Conservation (phyloP, 306 rosid genomes). For the Lathyrus aphaca region DNA sequence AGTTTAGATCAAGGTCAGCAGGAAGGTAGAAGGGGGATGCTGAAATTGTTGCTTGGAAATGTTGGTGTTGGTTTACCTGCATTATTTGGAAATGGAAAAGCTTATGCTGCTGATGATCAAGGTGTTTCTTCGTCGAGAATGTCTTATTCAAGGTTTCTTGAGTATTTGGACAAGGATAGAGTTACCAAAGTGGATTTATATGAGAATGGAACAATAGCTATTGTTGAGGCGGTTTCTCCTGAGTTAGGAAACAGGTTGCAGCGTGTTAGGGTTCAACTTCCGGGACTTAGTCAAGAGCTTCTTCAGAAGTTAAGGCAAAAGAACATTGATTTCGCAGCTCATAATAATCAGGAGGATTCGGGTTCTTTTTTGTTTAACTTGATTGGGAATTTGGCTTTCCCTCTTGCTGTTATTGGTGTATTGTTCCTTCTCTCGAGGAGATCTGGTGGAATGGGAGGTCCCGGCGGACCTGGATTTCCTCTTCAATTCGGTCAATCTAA, state of each 20-base stretch:
- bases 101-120: slow-evolving; percentile 95
- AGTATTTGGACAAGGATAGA: slow-evolving; percentile 93
- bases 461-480: slow-evolving; percentile 98
- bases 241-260: slow-evolving; percentile 92
- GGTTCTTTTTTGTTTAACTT: slow-evolving; percentile 85
- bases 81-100: slow-evolving; percentile 69
- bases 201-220: slow-evolving; percentile 95
- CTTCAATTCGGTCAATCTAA: slow-evolving; percentile 93
- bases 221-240: slow-evolving; percentile 97
- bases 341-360: slow-evolving; percentile 95
- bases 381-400: slow-evolving; percentile 96
- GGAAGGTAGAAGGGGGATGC: slow-evolving; percentile 84
- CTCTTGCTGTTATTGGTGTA: slow-evolving; percentile 84
- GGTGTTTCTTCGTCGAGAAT: slow-evolving; percentile 97
- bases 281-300: slow-evolving; percentile 96
- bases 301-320: slow-evolving; percentile 97
- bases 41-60: slow-evolving; percentile 68
- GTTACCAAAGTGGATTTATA: slow-evolving; percentile 87
- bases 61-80: slow-evolving; percentile 67
- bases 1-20: slow-evolving; percentile 58
- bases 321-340: slow-evolving; percentile 98
- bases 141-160: slow-evolving; percentile 98
- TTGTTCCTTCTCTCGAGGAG: slow-evolving; percentile 91
- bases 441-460: slow-evolving; percentile 99
- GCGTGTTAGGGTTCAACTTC: slow-evolving; percentile 93